These are phyloP conservation scores for Babesia bovis DNA, from an alignment of 169 alveolate species.

Conservation along the genomic window DNA sequence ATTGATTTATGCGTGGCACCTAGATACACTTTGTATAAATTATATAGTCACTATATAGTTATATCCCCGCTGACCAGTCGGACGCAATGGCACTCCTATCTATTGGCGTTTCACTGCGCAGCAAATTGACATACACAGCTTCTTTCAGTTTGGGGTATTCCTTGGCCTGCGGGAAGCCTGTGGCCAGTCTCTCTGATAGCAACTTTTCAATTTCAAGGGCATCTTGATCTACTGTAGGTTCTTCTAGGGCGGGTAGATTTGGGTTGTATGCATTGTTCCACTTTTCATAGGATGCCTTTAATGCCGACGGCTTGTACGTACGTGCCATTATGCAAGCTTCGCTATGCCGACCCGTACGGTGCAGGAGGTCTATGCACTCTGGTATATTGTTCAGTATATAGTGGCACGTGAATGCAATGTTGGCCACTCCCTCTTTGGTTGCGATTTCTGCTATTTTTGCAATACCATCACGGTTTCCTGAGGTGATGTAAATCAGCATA, in stretches of 20 bases:
- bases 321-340: conserved; percentile 76
- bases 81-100: neutral
- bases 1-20: neutral
- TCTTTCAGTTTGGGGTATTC: conserved; percentile 50
- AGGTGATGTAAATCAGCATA: conserved; percentile 66
- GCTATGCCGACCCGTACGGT: conserved; percentile 58
- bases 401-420: conserved; percentile 73
- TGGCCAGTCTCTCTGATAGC: conserved; percentile 7
- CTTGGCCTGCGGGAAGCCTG: conserved; percentile 55
- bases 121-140: conserved; percentile 31
- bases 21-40: too few relatives aligned
- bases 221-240: conserved; percentile 15
- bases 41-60: neutral
- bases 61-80: conserved; percentile 17
- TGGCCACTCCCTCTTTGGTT: conserved; percentile 43
- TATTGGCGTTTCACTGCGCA: neutral
- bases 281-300: conserved; percentile 47
- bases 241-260: conserved; percentile 6
- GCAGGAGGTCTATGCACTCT: conserved; percentile 68
- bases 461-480: conserved; percentile 63
- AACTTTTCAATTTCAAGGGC: conserved; percentile 20
- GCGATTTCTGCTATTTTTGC: conserved; percentile 57
- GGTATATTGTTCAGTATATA: conserved; percentile 71
- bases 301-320: conserved; percentile 67
- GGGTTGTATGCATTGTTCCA: conserved; percentile 61